Evolutionary conservation across 1,139 yeast species (phyloP), one percentile per base, ranked within the genome.

Genomic region (Suhomyces ambrosiae): DNA sequence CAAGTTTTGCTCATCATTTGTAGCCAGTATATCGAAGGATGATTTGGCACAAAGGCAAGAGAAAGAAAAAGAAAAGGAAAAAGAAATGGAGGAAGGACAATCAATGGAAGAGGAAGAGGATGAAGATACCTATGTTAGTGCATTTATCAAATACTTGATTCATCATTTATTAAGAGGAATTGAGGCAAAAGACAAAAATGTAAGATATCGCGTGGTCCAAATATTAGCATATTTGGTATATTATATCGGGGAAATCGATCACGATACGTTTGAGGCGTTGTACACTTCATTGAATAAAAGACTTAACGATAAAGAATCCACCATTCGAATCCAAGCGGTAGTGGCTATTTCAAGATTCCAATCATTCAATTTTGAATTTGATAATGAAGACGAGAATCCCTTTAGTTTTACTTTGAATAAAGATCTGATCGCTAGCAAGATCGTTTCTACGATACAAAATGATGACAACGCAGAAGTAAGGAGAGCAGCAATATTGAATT

Each of bases 391-490:
- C 14, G 50, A 34, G 27, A 48, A 43, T 32, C 48, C 56, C 5
- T 46, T 49, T 40, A 49, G 47, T 21, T 47, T 46, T 8, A 52
- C 53, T 7, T 43, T 56, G 13, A 52, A 50, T 26, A 50, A 48
- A 21, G 49, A 51, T 3, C 34, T 39, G 23, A 49, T 83, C n/a
- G 74, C 80, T 2, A 68, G 73, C 24, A 69, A 72, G 32, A 62
- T 88, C 19, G 50, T 82, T 25, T 54, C 64, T 14, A 74, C 84
- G 0, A 65, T 89, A 51, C 83, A 81, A 51, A 78, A 83, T 53
- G 98, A 92, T 59, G 79, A 88, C 2, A 82, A 83, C 50, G 82
- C 96, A 0, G 98, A 92, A 48, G 96, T 90, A 1, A 74, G 98
- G 49, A 71, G 96, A 38, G 89, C 95, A 0, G 94, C 92, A 1